These are phyloP conservation scores for Exophiala lecanii-corni DNA, from an alignment of 2,329 filamentous ascomycete species.

Conservation along the genomic window DNA sequence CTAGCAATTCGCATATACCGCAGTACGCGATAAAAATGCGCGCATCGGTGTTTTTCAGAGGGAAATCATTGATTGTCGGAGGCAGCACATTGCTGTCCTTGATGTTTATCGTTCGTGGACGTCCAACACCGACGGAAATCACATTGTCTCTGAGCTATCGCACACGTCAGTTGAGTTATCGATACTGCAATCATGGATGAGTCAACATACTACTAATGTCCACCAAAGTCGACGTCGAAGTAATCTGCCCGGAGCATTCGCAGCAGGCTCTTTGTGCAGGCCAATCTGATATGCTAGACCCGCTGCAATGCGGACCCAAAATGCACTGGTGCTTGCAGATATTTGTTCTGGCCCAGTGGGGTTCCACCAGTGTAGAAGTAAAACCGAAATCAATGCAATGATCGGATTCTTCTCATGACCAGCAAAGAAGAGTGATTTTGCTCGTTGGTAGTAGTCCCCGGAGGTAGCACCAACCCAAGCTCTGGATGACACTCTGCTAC, in stretches of 20 bases:
- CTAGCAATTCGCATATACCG: constrained; percentile 13
- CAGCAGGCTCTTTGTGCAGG: constrained; percentile 11
- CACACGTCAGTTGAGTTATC: background rate
- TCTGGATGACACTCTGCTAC: background rate
- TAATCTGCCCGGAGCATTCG: background rate
- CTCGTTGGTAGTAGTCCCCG: constrained; percentile 12
- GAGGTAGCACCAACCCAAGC: constrained; percentile 1
- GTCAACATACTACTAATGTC: constrained; percentile 10
- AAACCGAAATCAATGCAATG: constrained; percentile 6
- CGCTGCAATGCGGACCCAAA: constrained; percentile 11
- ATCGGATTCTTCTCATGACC: constrained; percentile 12
- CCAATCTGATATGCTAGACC: constrained; percentile 15
- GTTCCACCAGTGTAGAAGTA: constrained; percentile 15
- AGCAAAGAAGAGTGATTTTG: constrained; percentile 12
- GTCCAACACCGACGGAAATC: constrained; percentile 9
- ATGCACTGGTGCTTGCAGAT: constrained; percentile 10
- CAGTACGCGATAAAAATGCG: constrained; percentile 10
- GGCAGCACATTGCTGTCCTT: constrained; percentile 9
- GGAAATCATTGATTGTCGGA: constrained; percentile 12
- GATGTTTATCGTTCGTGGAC: constrained; percentile 11
- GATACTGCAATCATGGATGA: background rate
- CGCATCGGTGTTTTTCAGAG: constrained; percentile 7
- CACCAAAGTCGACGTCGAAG: constrained; percentile 15
- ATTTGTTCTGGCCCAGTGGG: constrained; percentile 14
- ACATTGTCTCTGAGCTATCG: constrained; percentile 7